These are phyloP conservation scores for Boletales sp. DNA, from an alignment of 768 basidiomycete species.

Conservation along the genomic window DNA sequence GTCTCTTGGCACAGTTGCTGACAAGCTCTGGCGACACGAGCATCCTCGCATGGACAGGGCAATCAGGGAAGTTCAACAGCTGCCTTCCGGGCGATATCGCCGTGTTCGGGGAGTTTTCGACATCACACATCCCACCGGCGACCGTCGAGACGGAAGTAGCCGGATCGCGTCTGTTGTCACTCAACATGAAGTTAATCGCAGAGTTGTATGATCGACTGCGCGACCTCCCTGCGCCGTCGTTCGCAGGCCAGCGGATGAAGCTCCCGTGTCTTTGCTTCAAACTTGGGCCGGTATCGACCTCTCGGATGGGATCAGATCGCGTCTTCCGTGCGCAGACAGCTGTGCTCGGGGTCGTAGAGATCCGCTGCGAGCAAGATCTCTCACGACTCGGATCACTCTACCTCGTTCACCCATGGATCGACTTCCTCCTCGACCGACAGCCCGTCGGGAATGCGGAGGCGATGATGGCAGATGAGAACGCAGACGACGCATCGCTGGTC, in stretches of 20 bases:
- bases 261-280: conserved; percentile 10
- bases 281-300: background rate
- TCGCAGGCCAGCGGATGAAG: background rate
- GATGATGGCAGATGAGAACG: background rate
- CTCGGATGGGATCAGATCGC: background rate
- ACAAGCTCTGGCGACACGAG: background rate
- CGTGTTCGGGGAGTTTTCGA: background rate
- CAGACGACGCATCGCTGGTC: too few species aligned
- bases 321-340: background rate
- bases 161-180: background rate
- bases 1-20: conserved; percentile 3
- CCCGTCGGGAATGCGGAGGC: background rate
- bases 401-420: conserved; percentile 11
- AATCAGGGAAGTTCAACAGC: conserved; percentile 3
- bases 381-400: background rate
- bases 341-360: conserved; percentile 5
- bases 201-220: conserved; percentile 1
- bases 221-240: background rate
- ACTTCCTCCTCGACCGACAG: conserved; percentile 6
- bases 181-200: too few species aligned
- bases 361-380: conserved; percentile 5
- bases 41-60: conserved; percentile 6
- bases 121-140: background rate
- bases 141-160: background rate
- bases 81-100: background rate